Evolutionary conservation across 139 green algal genomes (phyloP), one percentile per base, ranked within the genome.

Genomic region (Deuterostichococcus epilithicus): DNA sequence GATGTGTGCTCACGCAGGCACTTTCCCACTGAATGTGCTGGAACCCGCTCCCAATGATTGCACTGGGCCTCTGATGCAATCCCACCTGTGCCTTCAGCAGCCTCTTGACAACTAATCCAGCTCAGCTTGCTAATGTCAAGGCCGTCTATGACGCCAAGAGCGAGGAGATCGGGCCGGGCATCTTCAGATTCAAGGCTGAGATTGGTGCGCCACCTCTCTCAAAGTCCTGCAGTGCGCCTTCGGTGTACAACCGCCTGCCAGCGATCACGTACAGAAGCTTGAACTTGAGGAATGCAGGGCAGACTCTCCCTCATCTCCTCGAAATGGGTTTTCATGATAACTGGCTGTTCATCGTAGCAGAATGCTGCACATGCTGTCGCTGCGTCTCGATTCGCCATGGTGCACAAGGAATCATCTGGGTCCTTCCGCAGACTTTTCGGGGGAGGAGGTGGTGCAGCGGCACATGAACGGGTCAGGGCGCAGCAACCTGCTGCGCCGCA

Each of bases 181-280:
- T 93, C 38, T 96, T 86, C 83, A 84, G 91, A 28, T 96, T 95
- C 83, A 92, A 95, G 76, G 87, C 90, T 1, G 93, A 95, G 84
- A 88, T 96, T 47, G 81, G 80, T 81, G 80, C 52, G 78, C 81
- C 25, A 20, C 74, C 37, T 68, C 76, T 38, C 78, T 77, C n/a
- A n/a, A n/a, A n/a, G n/a, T n/a, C n/a, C n/a, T n/a, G 28, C 65
- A 83, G 26, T 34, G 80, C 47, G 66, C 72, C 18, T 75, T 77
- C 32, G 78, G 76, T 18, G 63, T 79, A 3, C 35, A 59, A 15
- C 68, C 67, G n/a, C 36, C 77, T 35, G 76, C 74, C 75, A 4
- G 28, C 69, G 67, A 75, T 10, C 33, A 66, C 8, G 8, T 10
- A 38, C 18, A 6, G 22, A 35, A 78, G n/a, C n/a, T n/a, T n/a